A percentile compares a stretch with the other conserved stretches of the same genome.
phyloP scores from a whole-genome alignment of 2,329 filamentous ascomycete genomes.

The Didymella exigua region DNA sequence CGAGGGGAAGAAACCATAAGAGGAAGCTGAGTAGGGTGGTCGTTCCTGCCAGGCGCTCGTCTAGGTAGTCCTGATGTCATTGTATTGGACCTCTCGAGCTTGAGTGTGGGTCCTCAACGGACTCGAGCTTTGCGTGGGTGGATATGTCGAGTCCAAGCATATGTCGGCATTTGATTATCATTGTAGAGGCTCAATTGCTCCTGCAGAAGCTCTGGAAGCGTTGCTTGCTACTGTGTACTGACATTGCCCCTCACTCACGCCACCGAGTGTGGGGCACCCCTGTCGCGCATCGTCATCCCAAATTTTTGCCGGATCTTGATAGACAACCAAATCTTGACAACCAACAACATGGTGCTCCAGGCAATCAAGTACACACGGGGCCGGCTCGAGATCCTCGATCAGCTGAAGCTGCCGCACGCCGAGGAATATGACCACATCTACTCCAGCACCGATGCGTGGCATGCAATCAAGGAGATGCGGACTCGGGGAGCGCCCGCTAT shows the following conservation, averaged over 20 bases:
- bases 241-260: slow-evolving; percentile 9
- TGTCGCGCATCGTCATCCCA: slow-evolving; percentile 25
- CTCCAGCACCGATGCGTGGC: slow-evolving; percentile 76
- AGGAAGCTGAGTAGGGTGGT: slow-evolving; percentile 7
- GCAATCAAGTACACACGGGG: slow-evolving; percentile 78
- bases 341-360: slow-evolving; percentile 63
- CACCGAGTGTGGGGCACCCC: slow-evolving; percentile 9
- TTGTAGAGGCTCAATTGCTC: neutral
- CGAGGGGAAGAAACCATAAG: slow-evolving; percentile 17
- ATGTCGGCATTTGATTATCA: neutral
- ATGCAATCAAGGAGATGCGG: slow-evolving; percentile 83
- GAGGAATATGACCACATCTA: slow-evolving; percentile 77
- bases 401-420: slow-evolving; percentile 80
- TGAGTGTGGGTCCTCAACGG: slow-evolving; percentile 8
- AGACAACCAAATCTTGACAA: slow-evolving; percentile 10
- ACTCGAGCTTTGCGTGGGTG: neutral
- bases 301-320: slow-evolving; percentile 20
- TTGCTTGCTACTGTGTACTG: neutral
- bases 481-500: slow-evolving; percentile 87
- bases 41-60: slow-evolving; percentile 6
- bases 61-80: slow-evolving; percentile 21
- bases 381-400: slow-evolving; percentile 77
- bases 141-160: no score
- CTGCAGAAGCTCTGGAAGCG: neutral
- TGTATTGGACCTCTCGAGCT: slow-evolving; percentile 6